Evolutionary conservation across 1,284 basidiomycete species (phyloP), one percentile per base, ranked within the genome.

Genomic region (Tylopilus microsporus): DNA sequence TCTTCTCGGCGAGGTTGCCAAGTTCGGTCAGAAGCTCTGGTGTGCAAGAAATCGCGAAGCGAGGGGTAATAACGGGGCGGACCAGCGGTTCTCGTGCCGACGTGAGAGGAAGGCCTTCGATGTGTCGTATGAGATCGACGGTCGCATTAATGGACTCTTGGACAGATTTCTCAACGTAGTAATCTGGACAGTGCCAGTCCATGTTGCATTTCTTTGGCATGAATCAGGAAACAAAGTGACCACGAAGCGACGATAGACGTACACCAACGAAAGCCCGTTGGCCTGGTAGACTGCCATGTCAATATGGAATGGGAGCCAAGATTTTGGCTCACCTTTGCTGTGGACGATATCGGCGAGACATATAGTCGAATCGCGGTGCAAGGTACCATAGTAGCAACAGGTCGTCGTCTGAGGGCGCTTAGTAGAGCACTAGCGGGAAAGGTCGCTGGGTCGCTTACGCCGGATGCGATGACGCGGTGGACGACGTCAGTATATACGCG

Each of bases 11-110:
- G 45, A 72, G 70, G 3, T 79, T 67, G 16, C 89, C 87, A 11
- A 98, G 79, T 9, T 76, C 74, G 1, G 68, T 56, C 50, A 98
- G 80, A 42, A 97, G 83, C n/a, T 83, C 77, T 15, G 80, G 73
- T 0, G 93, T 87, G 73, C 93, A 96, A n/a, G 90, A 86, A 62
- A 99, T 90, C 34, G 96, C 95, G 73, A 99, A 98, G 19, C 95
- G 89, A 19, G 96, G 96, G 0, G 96, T 98, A 49, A 98, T 76
- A 68, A 96, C 86, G 1, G 95, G 95, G 59, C 91, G 88, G 8
- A 98, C 90, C 18, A 94, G 83, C 9, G 76, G 70, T 57, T 70
- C 64, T 57, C 61, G 62, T 21, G 70, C 61, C 6, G 65, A 55
- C 25, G 67, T 68, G 7, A 70, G 68, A n/a, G 79, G 72, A 41